Evolutionary conservation across 1,139 yeast species (phyloP).

Genomic region (Scheffersomyces titani): DNA sequence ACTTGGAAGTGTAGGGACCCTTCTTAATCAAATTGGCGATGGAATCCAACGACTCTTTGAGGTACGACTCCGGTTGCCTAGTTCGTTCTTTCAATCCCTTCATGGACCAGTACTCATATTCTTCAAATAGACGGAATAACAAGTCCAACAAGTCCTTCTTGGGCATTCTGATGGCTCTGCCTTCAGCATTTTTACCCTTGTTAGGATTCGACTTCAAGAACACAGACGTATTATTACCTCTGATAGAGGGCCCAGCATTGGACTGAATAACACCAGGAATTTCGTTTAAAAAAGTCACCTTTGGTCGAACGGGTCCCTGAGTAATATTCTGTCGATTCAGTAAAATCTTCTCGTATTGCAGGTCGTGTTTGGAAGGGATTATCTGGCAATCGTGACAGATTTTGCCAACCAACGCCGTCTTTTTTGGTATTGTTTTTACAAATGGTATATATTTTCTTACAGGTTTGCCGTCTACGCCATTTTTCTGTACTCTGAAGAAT

Average conservation of each 20-base stretch:
- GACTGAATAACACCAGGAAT: conserved; percentile 87
- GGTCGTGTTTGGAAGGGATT: conserved; percentile 74
- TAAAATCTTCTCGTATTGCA: conserved; percentile 58
- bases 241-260: conserved; percentile 80
- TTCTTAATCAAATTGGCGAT: conserved; percentile 88
- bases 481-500: conserved; percentile 32
- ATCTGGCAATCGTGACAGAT: conserved; percentile 91
- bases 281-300: conserved; percentile 77
- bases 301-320: conserved; percentile 54
- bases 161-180: conserved; percentile 93
- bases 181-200: conserved; percentile 55
- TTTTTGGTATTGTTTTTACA: conserved; percentile 81
- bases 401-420: conserved; percentile 82
- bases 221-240: conserved; percentile 61
- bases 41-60: conserved; percentile 87
- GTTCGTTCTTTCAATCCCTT: conserved; percentile 93
- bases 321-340: conserved; percentile 50
- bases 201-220: conserved; percentile 50
- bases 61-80: conserved; percentile 91
- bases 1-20: conserved; percentile 94
- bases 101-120: conserved; percentile 95
- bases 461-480: conserved; percentile 19
- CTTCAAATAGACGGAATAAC: conserved; percentile 86
- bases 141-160: conserved; percentile 88
- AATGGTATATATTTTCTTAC: conserved; percentile 60